Evolutionary conservation across 176 grass and related monocot species (phyloP).

Genomic region (Oryza rufipogon): DNA sequence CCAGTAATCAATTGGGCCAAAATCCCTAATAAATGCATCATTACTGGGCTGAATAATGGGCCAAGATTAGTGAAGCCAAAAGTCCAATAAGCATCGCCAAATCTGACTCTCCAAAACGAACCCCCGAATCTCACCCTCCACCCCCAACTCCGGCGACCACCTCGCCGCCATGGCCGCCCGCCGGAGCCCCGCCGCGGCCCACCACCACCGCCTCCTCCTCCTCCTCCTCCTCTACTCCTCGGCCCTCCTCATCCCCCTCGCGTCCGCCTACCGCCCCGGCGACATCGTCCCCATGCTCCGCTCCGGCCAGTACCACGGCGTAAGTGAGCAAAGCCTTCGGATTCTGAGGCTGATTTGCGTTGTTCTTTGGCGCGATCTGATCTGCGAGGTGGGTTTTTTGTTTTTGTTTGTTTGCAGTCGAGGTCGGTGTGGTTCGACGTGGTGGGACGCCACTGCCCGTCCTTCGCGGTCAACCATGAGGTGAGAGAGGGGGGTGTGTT

Average conservation of each 20-base stretch:
- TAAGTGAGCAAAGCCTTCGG: slow-evolving; percentile 38
- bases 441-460: slow-evolving; percentile 84
- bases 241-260: slow-evolving; percentile 9
- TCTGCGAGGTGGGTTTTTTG: slow-evolving; percentile 23
- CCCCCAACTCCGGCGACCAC: slow-evolving; percentile 43
- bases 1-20: too few species aligned
- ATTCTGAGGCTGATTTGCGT: too few species aligned
- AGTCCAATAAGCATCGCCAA: slow-evolving; percentile 37
- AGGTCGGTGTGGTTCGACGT: slow-evolving; percentile 86
- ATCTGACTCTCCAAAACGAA: slow-evolving; percentile 27
- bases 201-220: not conserved
- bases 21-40: not conserved
- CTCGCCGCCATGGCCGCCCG: slow-evolving; percentile 55
- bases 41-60: not conserved
- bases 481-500: slow-evolving; percentile 46
- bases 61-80: not conserved
- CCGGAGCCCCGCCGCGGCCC: slow-evolving; percentile 7
- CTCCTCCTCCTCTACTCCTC: slow-evolving; percentile 34
- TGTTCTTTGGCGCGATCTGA: slow-evolving; percentile 54
- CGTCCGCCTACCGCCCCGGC: slow-evolving; percentile 71
- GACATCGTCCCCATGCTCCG: slow-evolving; percentile 88
- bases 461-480: slow-evolving; percentile 92
- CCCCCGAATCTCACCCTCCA: not conserved
- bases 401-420: slow-evolving; percentile 47
- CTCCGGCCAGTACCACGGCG: slow-evolving; percentile 90